These are phyloP conservation scores for Hymenoscyphus salicellus DNA, from an alignment of 2,329 filamentous ascomycete genomes.

Conservation along the genomic window DNA sequence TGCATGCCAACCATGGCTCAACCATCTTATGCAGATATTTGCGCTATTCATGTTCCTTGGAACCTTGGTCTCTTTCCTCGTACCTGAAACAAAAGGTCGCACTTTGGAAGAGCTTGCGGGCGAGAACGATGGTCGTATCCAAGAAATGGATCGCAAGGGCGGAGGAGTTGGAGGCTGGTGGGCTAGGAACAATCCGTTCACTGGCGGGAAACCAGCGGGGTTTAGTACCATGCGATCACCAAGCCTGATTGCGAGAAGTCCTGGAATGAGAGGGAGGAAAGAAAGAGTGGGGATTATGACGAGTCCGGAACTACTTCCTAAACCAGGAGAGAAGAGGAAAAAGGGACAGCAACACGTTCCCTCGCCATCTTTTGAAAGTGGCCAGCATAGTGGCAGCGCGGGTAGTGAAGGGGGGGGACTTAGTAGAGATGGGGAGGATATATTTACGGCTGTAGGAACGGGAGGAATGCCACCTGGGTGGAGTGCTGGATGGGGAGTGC, in stretches of 20 bases:
- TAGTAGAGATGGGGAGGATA: constrained; percentile 15
- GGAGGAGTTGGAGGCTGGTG: constrained; percentile 12
- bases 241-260: constrained; percentile 20
- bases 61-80: constrained; percentile 64
- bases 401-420: constrained; percentile 14
- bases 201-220: constrained; percentile 28
- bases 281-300: constrained; percentile 31
- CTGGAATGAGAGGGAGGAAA: constrained; percentile 22
- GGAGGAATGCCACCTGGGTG: constrained; percentile 25
- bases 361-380: not conserved
- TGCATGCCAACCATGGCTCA: constrained; percentile 57
- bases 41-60: constrained; percentile 78
- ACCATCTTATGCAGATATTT: constrained; percentile 74
- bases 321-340: constrained; percentile 9
- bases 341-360: constrained; percentile 12
- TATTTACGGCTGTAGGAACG: constrained; percentile 11
- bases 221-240: constrained; percentile 18
- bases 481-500: constrained; percentile 32
- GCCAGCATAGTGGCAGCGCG: constrained; percentile 17
- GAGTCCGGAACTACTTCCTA: constrained; percentile 23
- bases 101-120: constrained; percentile 70
- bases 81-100: constrained; percentile 72
- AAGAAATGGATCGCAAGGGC: not conserved
- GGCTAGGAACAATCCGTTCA: constrained; percentile 20
- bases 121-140: constrained; percentile 40